A percentile compares a stretch with the other conserved stretches of the same genome.
Evolutionary conservation across 768 basidiomycete species (phyloP).

Genomic region (Leccinum uliginosum): DNA sequence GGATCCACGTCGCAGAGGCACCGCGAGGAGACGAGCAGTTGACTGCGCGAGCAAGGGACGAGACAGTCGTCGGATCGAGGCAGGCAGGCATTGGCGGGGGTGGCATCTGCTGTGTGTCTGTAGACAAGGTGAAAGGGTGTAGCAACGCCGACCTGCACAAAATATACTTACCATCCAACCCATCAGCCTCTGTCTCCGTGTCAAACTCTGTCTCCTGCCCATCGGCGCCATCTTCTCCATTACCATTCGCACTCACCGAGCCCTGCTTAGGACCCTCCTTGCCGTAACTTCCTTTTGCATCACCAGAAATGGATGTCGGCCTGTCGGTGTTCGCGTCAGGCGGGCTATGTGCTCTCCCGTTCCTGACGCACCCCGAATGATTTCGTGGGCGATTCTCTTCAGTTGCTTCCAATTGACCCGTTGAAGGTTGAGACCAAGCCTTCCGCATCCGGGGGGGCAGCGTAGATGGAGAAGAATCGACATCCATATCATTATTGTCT

Average conservation of each 20-base stretch:
- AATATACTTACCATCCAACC: conserved; percentile 18
- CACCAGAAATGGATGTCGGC: conserved; percentile 12
- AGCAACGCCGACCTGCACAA: background rate
- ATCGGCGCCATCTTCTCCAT: conserved; percentile 15
- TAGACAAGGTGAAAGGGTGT: background rate
- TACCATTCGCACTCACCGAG: background rate
- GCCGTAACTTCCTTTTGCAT: background rate
- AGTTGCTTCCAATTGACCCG: background rate
- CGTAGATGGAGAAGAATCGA: conserved; percentile 12
- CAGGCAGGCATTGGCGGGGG: conserved; percentile 48
- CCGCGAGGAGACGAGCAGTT: conserved; percentile 21
- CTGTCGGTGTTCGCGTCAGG: conserved; percentile 17
- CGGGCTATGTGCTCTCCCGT: conserved; percentile 15
- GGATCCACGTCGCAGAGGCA: conserved; percentile 10
- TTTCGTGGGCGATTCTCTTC: conserved; percentile 1
- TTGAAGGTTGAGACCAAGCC: conserved; percentile 29
- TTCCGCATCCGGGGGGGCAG: conserved; percentile 68
- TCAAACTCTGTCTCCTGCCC: conserved; percentile 31
- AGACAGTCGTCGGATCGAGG: conserved; percentile 37
- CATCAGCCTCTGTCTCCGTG: conserved; percentile 28
- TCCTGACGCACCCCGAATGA: background rate
- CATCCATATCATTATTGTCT: conserved; percentile 14
- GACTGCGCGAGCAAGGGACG: conserved; percentile 20
- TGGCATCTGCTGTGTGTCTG: conserved; percentile 43
- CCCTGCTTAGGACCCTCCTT: background rate